Percentiles rank a stretch among this genome's conserved stretches.
Conservation (phyloP, 306 rosid genomes). For the Arachis stenosperma region DNA sequence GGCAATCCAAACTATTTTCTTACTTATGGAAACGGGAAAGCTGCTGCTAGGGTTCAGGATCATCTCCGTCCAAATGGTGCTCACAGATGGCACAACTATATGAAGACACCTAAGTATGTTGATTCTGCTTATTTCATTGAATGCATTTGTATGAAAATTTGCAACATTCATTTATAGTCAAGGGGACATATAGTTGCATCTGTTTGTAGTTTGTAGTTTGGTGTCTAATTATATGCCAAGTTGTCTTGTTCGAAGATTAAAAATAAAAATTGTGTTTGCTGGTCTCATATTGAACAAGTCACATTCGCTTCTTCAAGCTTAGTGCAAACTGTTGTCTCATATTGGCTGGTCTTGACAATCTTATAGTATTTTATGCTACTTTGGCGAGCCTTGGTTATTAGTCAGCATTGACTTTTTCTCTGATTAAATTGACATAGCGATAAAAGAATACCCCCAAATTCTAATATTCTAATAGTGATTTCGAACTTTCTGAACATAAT, state of each 20-base stretch:
- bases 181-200: conserved; percentile 27
- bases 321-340: too few species aligned
- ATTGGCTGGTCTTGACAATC: conserved; percentile 15
- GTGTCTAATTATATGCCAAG: conserved; percentile 1
- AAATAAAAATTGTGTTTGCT: too few species aligned
- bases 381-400: too few species aligned
- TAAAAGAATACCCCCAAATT: too few species aligned
- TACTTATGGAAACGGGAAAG: conserved; percentile 96
- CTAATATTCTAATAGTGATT: conserved; percentile 1
- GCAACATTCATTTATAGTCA: conserved; percentile 7
- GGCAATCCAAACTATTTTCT: conserved; percentile 96
- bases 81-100: conserved; percentile 99
- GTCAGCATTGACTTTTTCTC: too few species aligned
- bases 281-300: conserved; percentile 26
- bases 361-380: too few species aligned
- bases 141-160: not conserved
- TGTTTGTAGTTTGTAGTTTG: conserved; percentile 24
- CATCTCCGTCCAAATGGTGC: too few species aligned
- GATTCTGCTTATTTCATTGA: conserved; percentile 29
- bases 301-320: conserved; percentile 13
- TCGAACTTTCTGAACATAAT: conserved; percentile 13
- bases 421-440: too few species aligned
- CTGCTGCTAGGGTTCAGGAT: conserved; percentile 94
- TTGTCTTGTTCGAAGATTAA: too few species aligned
- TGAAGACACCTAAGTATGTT: conserved; percentile 90